These are phyloP conservation scores for Plasmodium inui DNA, from an alignment of 169 alveolate genomes.

Conservation along the genomic window DNA sequence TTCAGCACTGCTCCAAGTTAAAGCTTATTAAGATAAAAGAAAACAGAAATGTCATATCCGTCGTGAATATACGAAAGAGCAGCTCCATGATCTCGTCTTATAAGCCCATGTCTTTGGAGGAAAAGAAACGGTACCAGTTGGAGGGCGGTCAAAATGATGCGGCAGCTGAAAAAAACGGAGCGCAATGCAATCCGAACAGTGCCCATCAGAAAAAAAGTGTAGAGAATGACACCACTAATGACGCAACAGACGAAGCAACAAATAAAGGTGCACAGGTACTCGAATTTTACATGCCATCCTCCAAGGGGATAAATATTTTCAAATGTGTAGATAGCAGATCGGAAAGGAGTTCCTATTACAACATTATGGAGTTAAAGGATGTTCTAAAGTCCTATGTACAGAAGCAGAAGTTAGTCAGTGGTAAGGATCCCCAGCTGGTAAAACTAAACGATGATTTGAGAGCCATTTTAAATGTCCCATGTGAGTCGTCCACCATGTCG, in stretches of 20 bases:
- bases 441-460: slow-evolving; percentile 24
- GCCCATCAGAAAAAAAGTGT: slow-evolving; percentile 26
- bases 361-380: slow-evolving; percentile 52
- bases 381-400: slow-evolving; percentile 51
- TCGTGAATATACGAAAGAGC: slow-evolving; percentile 70
- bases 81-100: slow-evolving; percentile 57
- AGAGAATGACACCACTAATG: slow-evolving; percentile 25
- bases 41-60: slow-evolving; percentile 63
- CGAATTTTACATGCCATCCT: slow-evolving; percentile 73
- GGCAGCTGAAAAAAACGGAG: not conserved
- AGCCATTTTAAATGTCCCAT: not conserved
- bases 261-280: slow-evolving; percentile 70
- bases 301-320: slow-evolving; percentile 57
- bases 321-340: slow-evolving; percentile 47
- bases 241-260: slow-evolving; percentile 28
- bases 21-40: slow-evolving; percentile 75
- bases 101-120: slow-evolving; percentile 57
- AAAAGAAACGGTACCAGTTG: slow-evolving; percentile 37
- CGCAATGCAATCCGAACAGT: not conserved
- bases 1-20: slow-evolving; percentile 76
- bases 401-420: slow-evolving; percentile 7
- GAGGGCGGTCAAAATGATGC: slow-evolving; percentile 33
- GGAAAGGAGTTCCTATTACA: slow-evolving; percentile 41
- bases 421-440: not conserved
- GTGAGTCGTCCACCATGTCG: not conserved